These are phyloP conservation scores for Komagataella phaffii DNA, from an alignment of 805 yeast genomes.

Conservation along the genomic window DNA sequence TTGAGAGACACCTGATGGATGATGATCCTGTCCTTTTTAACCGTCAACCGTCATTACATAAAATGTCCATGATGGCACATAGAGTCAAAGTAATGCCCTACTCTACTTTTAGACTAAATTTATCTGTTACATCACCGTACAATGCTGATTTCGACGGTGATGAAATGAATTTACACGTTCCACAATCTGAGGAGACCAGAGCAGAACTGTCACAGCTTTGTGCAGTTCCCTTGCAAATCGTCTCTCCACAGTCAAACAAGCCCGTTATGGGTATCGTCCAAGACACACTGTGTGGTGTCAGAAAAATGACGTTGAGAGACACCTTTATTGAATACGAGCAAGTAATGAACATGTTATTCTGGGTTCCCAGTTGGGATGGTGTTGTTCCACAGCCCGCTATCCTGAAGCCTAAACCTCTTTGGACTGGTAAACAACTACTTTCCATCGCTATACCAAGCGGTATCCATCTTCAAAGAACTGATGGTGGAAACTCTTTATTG, in stretches of 20 bases:
- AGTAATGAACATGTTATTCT: constrained; percentile 90
- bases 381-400: constrained; percentile 93
- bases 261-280: constrained; percentile 99
- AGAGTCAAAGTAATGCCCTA: constrained; percentile 98
- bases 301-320: constrained; percentile 91
- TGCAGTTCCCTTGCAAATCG: constrained; percentile 96
- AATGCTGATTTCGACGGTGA: constrained; percentile 99
- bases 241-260: constrained; percentile 95
- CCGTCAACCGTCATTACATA: constrained; percentile 98
- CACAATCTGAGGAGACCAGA: constrained; percentile 95
- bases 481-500: constrained; percentile 70
- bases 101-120: constrained; percentile 90
- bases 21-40: constrained; percentile 95
- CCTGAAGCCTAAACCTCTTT: constrained; percentile 84
- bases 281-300: constrained; percentile 93
- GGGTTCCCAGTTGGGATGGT: constrained; percentile 99
- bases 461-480: constrained; percentile 87
- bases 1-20: constrained; percentile 96
- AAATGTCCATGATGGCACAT: constrained; percentile 99
- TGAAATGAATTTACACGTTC: constrained; percentile 98
- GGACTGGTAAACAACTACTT: constrained; percentile 94
- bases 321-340: constrained; percentile 80
- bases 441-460: constrained; percentile 94
- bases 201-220: constrained; percentile 92
- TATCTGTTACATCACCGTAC: constrained; percentile 98